Conservation (phyloP, 139 green algal genomes). For the Coelastrella sp. region DNA sequence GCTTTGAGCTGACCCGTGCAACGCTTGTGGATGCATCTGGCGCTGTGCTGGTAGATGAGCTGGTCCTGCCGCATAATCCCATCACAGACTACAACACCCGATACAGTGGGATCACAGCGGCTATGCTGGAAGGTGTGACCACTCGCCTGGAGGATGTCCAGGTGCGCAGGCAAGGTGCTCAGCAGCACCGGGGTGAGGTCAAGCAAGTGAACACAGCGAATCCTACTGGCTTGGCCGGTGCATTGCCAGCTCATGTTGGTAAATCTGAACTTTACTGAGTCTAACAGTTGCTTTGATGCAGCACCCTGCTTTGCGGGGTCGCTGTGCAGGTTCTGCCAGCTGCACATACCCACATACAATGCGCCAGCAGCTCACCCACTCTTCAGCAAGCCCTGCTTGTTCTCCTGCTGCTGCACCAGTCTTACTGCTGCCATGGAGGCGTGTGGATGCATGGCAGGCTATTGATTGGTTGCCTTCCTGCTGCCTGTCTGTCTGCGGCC, state of each 20-base stretch:
- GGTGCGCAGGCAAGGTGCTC: slow-evolving; percentile 30
- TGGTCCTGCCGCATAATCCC: slow-evolving; percentile 82
- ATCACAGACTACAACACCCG: slow-evolving; percentile 93
- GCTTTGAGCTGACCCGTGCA: slow-evolving; percentile 80
- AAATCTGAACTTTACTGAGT: too few relatives aligned
- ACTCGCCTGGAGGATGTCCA: slow-evolving; percentile 76
- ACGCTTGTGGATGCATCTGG: slow-evolving; percentile 69
- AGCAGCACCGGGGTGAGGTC: background rate
- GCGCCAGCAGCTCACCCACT: too few relatives aligned
- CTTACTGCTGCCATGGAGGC: background rate
- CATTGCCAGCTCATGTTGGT: too few relatives aligned
- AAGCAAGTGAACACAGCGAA: too few relatives aligned
- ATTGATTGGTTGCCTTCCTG: background rate
- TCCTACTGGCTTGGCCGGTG: too few relatives aligned
- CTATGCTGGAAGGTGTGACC: slow-evolving; percentile 76
- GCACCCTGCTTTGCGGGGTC: too few relatives aligned
- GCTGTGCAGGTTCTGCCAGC: too few relatives aligned
- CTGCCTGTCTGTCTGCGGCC: background rate
- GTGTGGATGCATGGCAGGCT: background rate
- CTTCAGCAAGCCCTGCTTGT: background rate
- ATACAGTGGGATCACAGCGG: slow-evolving; percentile 86
- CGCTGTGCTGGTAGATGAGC: slow-evolving; percentile 82
- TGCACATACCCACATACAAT: too few relatives aligned
- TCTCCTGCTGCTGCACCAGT: background rate
- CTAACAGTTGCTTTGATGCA: too few relatives aligned